Evolutionary conservation across 1,284 basidiomycete species (phyloP).

Genomic region (Ustilago crameri): DNA sequence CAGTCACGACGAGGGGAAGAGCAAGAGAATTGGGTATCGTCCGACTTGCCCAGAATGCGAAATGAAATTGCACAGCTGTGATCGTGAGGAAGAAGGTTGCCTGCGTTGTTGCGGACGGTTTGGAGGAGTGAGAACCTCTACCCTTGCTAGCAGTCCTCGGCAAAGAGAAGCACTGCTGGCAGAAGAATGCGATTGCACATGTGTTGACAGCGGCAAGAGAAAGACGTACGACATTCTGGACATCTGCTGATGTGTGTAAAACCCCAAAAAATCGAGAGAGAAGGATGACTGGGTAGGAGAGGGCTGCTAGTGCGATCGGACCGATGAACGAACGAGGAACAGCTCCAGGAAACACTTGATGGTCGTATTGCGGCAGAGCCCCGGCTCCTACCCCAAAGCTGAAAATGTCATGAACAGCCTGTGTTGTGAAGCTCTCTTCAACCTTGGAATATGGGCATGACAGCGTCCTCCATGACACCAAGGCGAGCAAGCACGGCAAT

Average conservation of each 20-base stretch:
- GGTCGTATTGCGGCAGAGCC: constrained; percentile 78
- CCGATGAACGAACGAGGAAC: constrained; percentile 89
- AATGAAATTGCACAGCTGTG: constrained; percentile 85
- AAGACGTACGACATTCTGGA: constrained; percentile 79
- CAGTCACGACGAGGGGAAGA: constrained; percentile 78
- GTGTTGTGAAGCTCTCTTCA: constrained; percentile 95
- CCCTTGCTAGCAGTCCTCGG: background rate
- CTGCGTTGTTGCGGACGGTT: background rate
- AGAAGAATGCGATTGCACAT: constrained; percentile 75
- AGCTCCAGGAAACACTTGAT: constrained; percentile 86
- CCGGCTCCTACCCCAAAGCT: constrained; percentile 75
- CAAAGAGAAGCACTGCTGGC: constrained; percentile 72
- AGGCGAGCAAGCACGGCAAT: constrained; percentile 21
- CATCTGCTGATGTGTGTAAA: constrained; percentile 73
- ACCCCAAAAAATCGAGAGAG: constrained; percentile 70
- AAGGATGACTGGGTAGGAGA: constrained; percentile 59
- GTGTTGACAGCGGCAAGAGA: constrained; percentile 78
- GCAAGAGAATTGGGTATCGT: constrained; percentile 96
- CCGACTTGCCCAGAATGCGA: constrained; percentile 90
- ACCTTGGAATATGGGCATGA: constrained; percentile 87
- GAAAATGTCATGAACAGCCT: constrained; percentile 88
- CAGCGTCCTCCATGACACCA: constrained; percentile 25
- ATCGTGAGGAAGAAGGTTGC: constrained; percentile 72
- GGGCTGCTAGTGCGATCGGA: constrained; percentile 69
- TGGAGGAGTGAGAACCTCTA: no score